Percentiles rank a stretch among this genome's conserved stretches.
Evolutionary conservation across 768 basidiomycete species (phyloP).

Genomic region (Leccinum disarticulatum): DNA sequence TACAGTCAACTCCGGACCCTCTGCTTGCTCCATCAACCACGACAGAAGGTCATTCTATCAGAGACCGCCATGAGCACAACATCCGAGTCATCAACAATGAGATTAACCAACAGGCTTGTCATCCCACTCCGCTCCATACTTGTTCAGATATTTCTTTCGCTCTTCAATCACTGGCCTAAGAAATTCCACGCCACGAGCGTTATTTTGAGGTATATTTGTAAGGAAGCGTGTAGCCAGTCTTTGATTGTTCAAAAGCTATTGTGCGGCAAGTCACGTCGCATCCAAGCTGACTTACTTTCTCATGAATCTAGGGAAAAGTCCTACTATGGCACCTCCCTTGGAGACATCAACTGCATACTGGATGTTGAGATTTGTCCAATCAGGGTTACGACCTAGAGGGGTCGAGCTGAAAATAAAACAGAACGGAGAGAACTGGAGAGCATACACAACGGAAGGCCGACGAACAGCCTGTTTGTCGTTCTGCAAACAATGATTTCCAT

Average conservation of each 20-base stretch:
- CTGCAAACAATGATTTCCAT: too few relatives aligned
- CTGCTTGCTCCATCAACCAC: constrained; percentile 11
- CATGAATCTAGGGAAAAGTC: constrained; percentile 25
- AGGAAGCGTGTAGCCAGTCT: background rate
- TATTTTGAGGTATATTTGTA: background rate
- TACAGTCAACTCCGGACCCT: background rate
- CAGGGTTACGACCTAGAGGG: too few relatives aligned
- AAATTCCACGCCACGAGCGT: too few relatives aligned
- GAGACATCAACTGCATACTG: too few relatives aligned
- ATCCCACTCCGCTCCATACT: background rate
- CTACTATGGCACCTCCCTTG: background rate
- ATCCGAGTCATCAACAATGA: background rate
- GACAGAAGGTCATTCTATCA: background rate
- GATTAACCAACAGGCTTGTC: background rate
- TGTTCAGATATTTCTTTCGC: background rate
- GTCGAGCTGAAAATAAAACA: too few relatives aligned
- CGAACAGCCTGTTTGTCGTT: too few relatives aligned
- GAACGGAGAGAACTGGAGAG: too few relatives aligned
- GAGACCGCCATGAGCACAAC: background rate
- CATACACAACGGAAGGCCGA: too few relatives aligned
- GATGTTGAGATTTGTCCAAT: too few relatives aligned
- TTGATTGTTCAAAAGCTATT: background rate
- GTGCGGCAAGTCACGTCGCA: too few relatives aligned
- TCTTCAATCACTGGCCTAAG: constrained; percentile 6
- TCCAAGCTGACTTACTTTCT: background rate